Evolutionary conservation across 2,329 filamentous ascomycete species (phyloP), one percentile per base, ranked within the genome.

Genomic region (Lanzia echinophila): DNA sequence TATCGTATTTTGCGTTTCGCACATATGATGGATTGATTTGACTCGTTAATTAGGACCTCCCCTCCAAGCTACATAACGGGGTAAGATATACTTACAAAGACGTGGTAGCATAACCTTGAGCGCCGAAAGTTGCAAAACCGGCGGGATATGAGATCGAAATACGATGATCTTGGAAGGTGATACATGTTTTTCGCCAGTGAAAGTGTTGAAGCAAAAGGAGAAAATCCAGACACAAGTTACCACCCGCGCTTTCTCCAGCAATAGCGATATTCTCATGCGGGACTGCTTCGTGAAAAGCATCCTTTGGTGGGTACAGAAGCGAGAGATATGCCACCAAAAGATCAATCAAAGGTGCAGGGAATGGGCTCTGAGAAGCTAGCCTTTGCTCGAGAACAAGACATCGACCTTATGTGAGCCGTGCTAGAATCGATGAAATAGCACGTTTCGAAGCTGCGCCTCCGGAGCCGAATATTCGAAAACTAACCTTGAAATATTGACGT

Each of bases 291-390:
- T 48, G 46, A 36, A 48, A 48, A 2, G 46, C 46, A 36, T 39
- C 17, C 19, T 36, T 22, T 4, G 46, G 12, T 24, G 46, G 46
- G 15, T 48, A 38, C 2, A 39, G 33, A 22, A 48, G 34, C 38
- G 46, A 48, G 11, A 48, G 19, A 12, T 48, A 48, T 48, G 46
- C 46, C 17, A 48, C 32, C 11, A 48, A 24, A 38, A 48, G n/a
- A 10, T 48, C 46, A 19, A 48, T 36, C 15, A 48, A 24, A 15
- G 46, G 32, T 13, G 46, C 46, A 15, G 46, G 46, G 20, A 48
- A 48, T 24, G 46, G 32, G n/a, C 17, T 2, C 20, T 48, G 46
- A 24, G 46, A 32, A 20, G 41, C 41, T 7, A 43, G 41, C 3
- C 41, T 13, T 20, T 43, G 22, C 22, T 43, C 22, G 22, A 43